Evolutionary conservation across 129 eudicot genomes (phyloP), one percentile per base, ranked within the genome.

Genomic region (Calendula officinalis): DNA sequence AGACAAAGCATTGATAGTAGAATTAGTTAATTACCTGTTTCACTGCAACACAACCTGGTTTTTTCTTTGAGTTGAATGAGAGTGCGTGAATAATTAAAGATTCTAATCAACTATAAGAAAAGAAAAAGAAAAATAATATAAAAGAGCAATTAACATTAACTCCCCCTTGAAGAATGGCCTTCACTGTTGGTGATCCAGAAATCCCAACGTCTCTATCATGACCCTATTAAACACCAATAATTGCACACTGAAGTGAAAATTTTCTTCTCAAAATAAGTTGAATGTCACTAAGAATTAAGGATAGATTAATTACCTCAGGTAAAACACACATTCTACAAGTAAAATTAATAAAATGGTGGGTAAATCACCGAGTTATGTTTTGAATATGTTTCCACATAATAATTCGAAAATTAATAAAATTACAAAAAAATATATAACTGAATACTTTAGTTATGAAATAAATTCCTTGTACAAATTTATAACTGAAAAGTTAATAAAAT

Each of bases 101-200:
- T 39, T 80, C 78, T 40, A 90, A 77, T 68, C 95, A 13, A 5
- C 34, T 45, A 32, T 11, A 35, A 33, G 4, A 48, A 14, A 48
- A 16, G 15, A 64, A 46, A 64, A 4, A 14, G 30, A n/a, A 36
- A 47, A 40, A 61, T 4, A 2, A 11, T 70, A 56, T 7, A 40
- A 72, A n/a, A 16, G 27, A 58, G 51, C 5, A 46, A 40, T 27
- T 58, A 77, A 89, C 97, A 60, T 80, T 75, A 47, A 86, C 66
- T 4, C 95, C 99, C 97, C 97, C 88, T 60, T 82, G 89, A 44
- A 94, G 86, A 80, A 94, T 89, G 60, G 99, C 95, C 80, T 94
- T 94, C 72, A 88, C 99, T 6, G 97, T 94, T 36, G 99, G 99
- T 62, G 99, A 94, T 49, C 99, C 99, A 62, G 97, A 83, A 69